Conservation (phyloP, 108 stramenopile genomes). For the Cyclotella cryptica region DNA sequence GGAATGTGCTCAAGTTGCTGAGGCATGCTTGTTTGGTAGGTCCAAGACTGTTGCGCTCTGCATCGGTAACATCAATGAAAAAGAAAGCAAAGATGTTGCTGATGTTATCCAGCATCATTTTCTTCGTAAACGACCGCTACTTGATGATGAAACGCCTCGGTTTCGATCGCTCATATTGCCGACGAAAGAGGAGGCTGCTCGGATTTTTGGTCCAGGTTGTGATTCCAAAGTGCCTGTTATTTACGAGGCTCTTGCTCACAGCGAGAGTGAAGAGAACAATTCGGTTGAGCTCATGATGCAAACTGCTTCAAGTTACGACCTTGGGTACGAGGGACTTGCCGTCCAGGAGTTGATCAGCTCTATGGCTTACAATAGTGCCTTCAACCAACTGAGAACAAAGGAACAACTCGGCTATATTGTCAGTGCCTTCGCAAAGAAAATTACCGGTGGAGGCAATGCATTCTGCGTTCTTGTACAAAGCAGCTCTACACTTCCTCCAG, state of each 20-base stretch:
- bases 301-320: conserved; percentile 64
- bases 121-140: conserved; percentile 57
- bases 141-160: conserved; percentile 68
- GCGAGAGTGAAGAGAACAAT: conserved; percentile 82
- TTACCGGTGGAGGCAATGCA: conserved; percentile 75
- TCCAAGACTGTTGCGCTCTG: conserved; percentile 74
- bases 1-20: conserved; percentile 79
- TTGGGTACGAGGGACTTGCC: conserved; percentile 83
- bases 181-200: conserved; percentile 69
- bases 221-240: conserved; percentile 60
- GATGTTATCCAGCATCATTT: conserved; percentile 66
- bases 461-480: conserved; percentile 79
- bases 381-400: conserved; percentile 84
- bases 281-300: conserved; percentile 83
- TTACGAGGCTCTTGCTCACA: conserved; percentile 73
- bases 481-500: conserved; percentile 61
- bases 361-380: conserved; percentile 88
- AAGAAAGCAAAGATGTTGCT: conserved; percentile 61
- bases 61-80: conserved; percentile 88
- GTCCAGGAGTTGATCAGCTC: conserved; percentile 78
- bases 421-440: conserved; percentile 74
- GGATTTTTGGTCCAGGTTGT: conserved; percentile 70
- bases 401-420: conserved; percentile 93
- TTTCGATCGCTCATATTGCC: conserved; percentile 82
- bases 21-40: conserved; percentile 69